Conservation (phyloP, 345 rosid genomes). For the Ceriops zippeliana region DNA sequence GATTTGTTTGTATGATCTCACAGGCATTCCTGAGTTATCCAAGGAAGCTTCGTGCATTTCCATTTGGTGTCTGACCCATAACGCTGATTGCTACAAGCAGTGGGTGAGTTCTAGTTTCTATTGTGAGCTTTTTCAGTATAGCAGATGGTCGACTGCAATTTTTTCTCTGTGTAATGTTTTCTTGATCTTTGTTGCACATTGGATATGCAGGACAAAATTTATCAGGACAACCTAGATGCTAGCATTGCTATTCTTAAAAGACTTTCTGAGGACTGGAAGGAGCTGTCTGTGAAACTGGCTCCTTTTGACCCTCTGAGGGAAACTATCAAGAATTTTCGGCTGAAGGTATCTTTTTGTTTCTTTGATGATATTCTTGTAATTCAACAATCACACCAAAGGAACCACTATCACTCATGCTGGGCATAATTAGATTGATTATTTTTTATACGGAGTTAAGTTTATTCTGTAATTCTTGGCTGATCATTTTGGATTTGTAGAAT, state of each 20-base stretch:
- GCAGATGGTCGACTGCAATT: background rate
- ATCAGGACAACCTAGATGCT: conserved; percentile 56
- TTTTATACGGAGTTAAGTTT: conserved; percentile 1
- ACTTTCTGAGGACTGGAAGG: conserved; percentile 59
- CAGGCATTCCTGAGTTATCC: conserved; percentile 57
- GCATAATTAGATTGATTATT: background rate
- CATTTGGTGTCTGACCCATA: conserved; percentile 57
- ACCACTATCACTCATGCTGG: conserved; percentile 4
- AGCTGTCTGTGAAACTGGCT: conserved; percentile 42
- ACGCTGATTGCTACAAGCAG: conserved; percentile 67
- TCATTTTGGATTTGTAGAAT: conserved; percentile 36
- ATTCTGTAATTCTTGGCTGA: background rate
- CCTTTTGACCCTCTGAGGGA: conserved; percentile 44
- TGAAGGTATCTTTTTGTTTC: conserved; percentile 41
- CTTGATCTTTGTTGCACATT: background rate
- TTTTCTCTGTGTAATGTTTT: background rate
- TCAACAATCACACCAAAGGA: too few relatives aligned
- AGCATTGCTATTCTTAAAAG: conserved; percentile 51
- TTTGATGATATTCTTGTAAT: background rate
- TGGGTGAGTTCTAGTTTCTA: conserved; percentile 52
- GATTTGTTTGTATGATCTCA: conserved; percentile 6
- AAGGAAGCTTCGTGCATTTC: conserved; percentile 62
- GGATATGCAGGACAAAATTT: conserved; percentile 49
- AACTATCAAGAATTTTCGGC: conserved; percentile 49
- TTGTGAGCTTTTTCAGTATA: conserved; percentile 1